These are phyloP conservation scores for Inga laurina DNA, from an alignment of 306 rosid species.

Conservation along the genomic window DNA sequence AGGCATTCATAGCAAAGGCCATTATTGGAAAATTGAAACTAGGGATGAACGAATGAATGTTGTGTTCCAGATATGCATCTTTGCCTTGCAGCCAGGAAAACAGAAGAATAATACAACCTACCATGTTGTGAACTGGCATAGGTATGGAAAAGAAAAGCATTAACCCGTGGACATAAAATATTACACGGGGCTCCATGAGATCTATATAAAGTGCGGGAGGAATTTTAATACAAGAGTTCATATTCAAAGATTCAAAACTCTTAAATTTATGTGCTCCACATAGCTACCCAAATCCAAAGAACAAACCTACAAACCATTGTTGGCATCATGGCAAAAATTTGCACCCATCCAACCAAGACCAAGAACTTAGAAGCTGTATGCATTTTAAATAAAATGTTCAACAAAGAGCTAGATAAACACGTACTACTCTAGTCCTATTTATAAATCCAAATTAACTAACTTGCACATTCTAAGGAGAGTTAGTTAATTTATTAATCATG, in stretches of 20 bases:
- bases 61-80: neutral
- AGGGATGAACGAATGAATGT: neutral
- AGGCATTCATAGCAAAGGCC: slow-evolving; percentile 14
- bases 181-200: slow-evolving; percentile 15
- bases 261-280: neutral
- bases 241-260: neutral
- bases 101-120: neutral
- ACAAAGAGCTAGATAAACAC: neutral
- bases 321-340: neutral
- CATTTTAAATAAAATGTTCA: neutral
- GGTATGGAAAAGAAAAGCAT: neutral
- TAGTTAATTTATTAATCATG: too few species aligned
- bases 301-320: slow-evolving; percentile 15
- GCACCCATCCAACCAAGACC: neutral
- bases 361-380: slow-evolving; percentile 19
- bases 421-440: too few species aligned
- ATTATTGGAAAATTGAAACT: slow-evolving; percentile 29
- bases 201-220: neutral
- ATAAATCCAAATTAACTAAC: too few species aligned
- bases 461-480: too few species aligned
- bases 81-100: neutral
- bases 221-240: slow-evolving; percentile 11
- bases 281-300: neutral
- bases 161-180: neutral
- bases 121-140: neutral